These are phyloP conservation scores for Phytophthora brassicae DNA, from an alignment of 352 stramenopile genomes.

Conservation along the genomic window DNA sequence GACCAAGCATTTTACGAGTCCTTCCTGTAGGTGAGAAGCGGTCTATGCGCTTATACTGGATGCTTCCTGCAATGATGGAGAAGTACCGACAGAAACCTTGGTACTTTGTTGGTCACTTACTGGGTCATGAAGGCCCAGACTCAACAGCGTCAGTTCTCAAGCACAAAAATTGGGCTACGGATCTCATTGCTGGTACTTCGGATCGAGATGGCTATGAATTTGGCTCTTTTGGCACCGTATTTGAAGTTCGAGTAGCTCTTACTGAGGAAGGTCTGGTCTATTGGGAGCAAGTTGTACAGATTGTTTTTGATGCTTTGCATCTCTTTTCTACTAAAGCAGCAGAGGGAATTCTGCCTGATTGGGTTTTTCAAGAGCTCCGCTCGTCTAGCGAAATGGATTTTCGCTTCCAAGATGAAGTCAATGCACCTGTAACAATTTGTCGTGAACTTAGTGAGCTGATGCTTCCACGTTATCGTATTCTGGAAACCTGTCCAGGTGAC, in stretches of 20 bases:
- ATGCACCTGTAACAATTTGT: conserved; percentile 38
- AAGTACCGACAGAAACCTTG: conserved; percentile 55
- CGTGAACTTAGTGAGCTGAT: conserved; percentile 58
- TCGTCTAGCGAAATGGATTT: conserved; percentile 52
- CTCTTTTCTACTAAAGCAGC: conserved; percentile 18
- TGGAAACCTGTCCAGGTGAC: conserved; percentile 31
- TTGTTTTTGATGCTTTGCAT: conserved; percentile 52
- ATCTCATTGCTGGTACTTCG: conserved; percentile 48
- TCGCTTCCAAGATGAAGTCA: conserved; percentile 63
- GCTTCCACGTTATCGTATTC: conserved; percentile 43
- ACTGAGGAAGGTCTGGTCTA: conserved; percentile 42
- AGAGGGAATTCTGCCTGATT: conserved; percentile 29
- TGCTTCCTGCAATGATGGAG: conserved; percentile 43
- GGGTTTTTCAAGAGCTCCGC: conserved; percentile 64
- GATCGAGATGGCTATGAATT: conserved; percentile 64
- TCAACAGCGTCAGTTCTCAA: conserved; percentile 50
- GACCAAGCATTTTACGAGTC: conserved; percentile 39
- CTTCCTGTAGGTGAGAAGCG: conserved; percentile 52
- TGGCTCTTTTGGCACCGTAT: conserved; percentile 57
- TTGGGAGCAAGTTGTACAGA: conserved; percentile 46
- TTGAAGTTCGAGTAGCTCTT: conserved; percentile 56
- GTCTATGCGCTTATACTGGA: conserved; percentile 51
- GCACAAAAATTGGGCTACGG: conserved; percentile 39
- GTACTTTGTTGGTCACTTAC: conserved; percentile 48
- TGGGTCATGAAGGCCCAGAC: conserved; percentile 55